Base-by-base conservation (phyloP, 2,329 filamentous ascomycete genomes). In the Aspergillus melleus region DNA sequence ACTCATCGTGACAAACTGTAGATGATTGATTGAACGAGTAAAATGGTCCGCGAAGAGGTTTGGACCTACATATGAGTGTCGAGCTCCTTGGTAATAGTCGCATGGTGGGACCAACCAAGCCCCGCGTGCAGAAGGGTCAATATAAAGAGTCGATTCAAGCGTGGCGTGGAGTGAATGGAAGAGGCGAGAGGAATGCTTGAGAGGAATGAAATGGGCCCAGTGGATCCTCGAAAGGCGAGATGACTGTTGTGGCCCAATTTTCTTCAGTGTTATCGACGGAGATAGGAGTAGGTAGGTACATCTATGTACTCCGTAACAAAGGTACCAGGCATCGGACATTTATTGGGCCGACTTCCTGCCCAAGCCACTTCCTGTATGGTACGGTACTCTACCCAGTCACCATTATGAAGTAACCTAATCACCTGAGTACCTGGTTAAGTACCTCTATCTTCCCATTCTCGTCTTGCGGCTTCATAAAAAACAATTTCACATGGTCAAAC, bases 51-150 rank as follows among this genome's bases (percentile, higher is more conserved):
- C 58, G 59, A 58, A 64, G 60, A 64, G 64, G 65, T 66, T 42
- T 68, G 67, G 61, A 64, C 62, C 64, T 70, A 67, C 62, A 71
- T 65, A 66, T 67, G 58, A 61, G 71, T 63, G 64, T 62, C 56
- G 65, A 65, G 61, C 58, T 58, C 60, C 60, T 59, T 42, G 57
- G 56, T 74, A 62, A 61, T 62, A 66, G 60, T 72, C 58, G 69
- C 74, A 76, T 76, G 70, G 70, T 76, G 65, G 66, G 68, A 65
- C 67, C 57, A 58, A 65, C 67, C 57, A 58, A 63, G 57, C 60
- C 61, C 61, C 26, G 56, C 44, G 42, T 60, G 19, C 42, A 42
- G 36, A n/a, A 42, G 36, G 29, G 49, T 49, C 36, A 12, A 53
- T 61, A 19, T 29, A 29, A 8, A 16, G 24, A 26, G 49, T 26